A percentile compares a stretch with the other conserved stretches of the same genome.
These are phyloP conservation scores for Lanzia echinophila DNA, from an alignment of 2,329 filamentous ascomycete species.

Conservation along the genomic window DNA sequence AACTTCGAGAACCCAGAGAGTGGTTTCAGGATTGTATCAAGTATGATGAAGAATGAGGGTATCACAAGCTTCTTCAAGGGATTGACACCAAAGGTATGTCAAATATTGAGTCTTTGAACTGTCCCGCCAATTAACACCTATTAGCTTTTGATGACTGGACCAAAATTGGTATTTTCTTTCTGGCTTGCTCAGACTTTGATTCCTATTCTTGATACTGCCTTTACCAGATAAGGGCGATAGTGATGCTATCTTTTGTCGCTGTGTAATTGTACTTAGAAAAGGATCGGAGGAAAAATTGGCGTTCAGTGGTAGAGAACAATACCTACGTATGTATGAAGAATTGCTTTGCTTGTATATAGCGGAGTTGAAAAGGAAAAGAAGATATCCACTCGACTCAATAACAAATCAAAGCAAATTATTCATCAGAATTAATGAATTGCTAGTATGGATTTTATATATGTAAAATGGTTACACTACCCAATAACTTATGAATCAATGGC, in stretches of 20 bases:
- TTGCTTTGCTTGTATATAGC: slow-evolving; percentile 16
- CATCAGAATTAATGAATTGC: neutral
- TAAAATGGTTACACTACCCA: neutral
- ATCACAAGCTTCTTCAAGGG: slow-evolving; percentile 92
- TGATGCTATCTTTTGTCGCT: neutral
- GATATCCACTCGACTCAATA: slow-evolving; percentile 17
- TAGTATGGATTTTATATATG: too few relatives aligned
- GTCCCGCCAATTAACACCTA: slow-evolving; percentile 10
- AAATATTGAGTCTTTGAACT: neutral
- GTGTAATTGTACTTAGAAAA: slow-evolving; percentile 10
- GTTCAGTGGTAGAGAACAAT: slow-evolving; percentile 12
- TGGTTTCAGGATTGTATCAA: slow-evolving; percentile 82
- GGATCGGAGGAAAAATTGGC: slow-evolving; percentile 7
- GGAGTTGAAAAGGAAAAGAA: neutral
- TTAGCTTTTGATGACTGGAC: slow-evolving; percentile 92
- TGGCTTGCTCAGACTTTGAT: slow-evolving; percentile 99
- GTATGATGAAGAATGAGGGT: slow-evolving; percentile 91
- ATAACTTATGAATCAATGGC: too few relatives aligned
- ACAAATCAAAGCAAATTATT: slow-evolving; percentile 3
- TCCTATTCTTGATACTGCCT: slow-evolving; percentile 69
- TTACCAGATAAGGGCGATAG: slow-evolving; percentile 23
- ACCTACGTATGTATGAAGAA: neutral
- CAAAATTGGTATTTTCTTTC: slow-evolving; percentile 98
- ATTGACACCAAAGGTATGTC: slow-evolving; percentile 72
- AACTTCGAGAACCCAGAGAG: slow-evolving; percentile 98